Evolutionary conservation across 1,284 basidiomycete genomes (phyloP).

Genomic region (Ustilago nuda): DNA sequence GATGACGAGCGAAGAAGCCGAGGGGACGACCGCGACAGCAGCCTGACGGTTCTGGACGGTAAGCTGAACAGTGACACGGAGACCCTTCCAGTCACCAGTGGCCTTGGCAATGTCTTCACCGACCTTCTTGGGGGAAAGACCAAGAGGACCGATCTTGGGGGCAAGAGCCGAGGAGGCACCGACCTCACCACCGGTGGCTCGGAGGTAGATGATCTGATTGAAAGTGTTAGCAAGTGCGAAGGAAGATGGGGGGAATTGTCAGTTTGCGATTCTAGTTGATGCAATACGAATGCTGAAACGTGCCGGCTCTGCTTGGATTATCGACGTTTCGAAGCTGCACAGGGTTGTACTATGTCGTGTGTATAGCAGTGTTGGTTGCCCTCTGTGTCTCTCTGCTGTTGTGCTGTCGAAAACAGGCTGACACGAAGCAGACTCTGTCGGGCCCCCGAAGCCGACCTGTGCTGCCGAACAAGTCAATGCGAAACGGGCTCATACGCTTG

Average conservation of each 20-base stretch:
- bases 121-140: slow-evolving; percentile 99
- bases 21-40: slow-evolving; percentile 94
- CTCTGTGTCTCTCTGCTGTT: not conserved
- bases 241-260: slow-evolving; percentile 10
- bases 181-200: slow-evolving; percentile 99
- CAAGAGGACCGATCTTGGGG: slow-evolving; percentile 99
- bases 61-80: slow-evolving; percentile 97
- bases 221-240: slow-evolving; percentile 33
- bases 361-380: not conserved
- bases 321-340: slow-evolving; percentile 18
- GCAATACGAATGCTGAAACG: not conserved
- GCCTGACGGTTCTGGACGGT: slow-evolving; percentile 99
- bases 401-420: not conserved
- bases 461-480: not conserved
- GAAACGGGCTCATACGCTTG: not conserved
- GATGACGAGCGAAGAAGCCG: slow-evolving; percentile 97
- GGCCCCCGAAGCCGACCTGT: not conserved
- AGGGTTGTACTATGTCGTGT: slow-evolving; percentile 1
- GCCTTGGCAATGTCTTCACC: slow-evolving; percentile 99
- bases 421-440: not conserved
- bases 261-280: slow-evolving; percentile 12
- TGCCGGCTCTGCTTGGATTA: not conserved
- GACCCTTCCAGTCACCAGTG: slow-evolving; percentile 98
- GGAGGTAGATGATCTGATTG: slow-evolving; percentile 90
- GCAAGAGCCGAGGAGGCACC: slow-evolving; percentile 98